Base-by-base conservation (phyloP, 148 eudicot species). In the Dianthus caryophyllus region DNA sequence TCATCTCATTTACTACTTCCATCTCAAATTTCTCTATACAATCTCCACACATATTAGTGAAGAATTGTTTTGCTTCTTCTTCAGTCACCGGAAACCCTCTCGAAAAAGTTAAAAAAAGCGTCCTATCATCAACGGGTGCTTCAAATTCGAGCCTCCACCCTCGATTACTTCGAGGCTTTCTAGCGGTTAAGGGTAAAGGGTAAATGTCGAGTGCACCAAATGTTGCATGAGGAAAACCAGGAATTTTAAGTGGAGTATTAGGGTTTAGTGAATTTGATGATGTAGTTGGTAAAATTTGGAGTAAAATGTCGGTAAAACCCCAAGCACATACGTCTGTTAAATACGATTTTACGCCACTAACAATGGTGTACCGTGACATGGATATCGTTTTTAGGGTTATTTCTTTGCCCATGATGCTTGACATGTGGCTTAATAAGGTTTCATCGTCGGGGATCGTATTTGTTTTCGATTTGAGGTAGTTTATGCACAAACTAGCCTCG, bases 31-130 rank as follows among this genome's bases (percentile, higher is more conserved):
- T 24, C 39, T 74, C 81, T 2, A 81, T 62, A 48, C 79, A 75
- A 67, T 75, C 73, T 63, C 82, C 82, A 67, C 72, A 80, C 64
- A 46, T 77, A n/a, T 39, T 6, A 2, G 15, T 36, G 60, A 77
- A 80, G 6, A 80, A 75, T 6, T 50, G 38, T 15, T 16, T 56
- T n/a, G 70, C 73, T 64, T 80, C 84, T 0, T 17, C 38, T 25
- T 62, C 76, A 0, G 77, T 27, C 21, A 80, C 84, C 0, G 84
- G 78, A 51, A 69, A 80, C 22, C 84, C 84, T 20, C 75, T 26
- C 0, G 80, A 80, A 48, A 80, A 80, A 0, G 84, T 80, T 0
- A 80, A 41, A 27, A 80, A 80, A 17, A 80, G 7, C 4, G 84
- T 77, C 30, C 84, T 39, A 64, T 80, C 84, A 5, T 73, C 78